These are phyloP conservation scores for Metschnikowia gelsemii DNA, from an alignment of 805 yeast species.

Conservation along the genomic window DNA sequence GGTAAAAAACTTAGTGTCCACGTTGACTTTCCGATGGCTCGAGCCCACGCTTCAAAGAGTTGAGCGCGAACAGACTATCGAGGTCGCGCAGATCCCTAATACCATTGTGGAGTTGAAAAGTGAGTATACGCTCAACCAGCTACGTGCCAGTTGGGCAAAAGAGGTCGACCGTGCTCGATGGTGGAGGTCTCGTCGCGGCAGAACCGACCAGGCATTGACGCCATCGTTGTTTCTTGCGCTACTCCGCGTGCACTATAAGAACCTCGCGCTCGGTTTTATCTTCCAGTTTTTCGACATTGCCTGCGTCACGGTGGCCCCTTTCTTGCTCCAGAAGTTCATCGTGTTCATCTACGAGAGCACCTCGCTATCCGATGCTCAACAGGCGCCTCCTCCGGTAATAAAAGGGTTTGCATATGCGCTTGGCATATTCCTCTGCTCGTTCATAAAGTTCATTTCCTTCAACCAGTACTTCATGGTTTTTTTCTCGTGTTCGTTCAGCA, in stretches of 20 bases:
- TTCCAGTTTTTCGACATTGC: slow-evolving; percentile 26
- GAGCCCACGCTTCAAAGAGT: slow-evolving; percentile 28
- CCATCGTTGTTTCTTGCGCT: slow-evolving; percentile 25
- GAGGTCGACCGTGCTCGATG: slow-evolving; percentile 19
- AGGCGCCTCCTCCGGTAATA: slow-evolving; percentile 38
- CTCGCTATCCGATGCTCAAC: slow-evolving; percentile 9
- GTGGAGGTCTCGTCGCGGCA: slow-evolving; percentile 21
- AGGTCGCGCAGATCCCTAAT: slow-evolving; percentile 20
- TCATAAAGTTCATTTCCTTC: slow-evolving; percentile 21
- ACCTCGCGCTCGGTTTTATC: slow-evolving; percentile 12
- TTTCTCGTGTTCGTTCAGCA: slow-evolving; percentile 21
- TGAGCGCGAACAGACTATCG: slow-evolving; percentile 25
- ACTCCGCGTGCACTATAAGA: slow-evolving; percentile 15
- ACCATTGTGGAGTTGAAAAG: slow-evolving; percentile 17
- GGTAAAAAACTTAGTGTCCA: slow-evolving; percentile 24
- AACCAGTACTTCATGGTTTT: slow-evolving; percentile 22
- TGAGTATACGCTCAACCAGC: slow-evolving; percentile 14
- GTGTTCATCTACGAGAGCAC: slow-evolving; percentile 23
- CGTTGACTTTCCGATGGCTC: slow-evolving; percentile 29
- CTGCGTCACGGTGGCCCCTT: slow-evolving; percentile 28
- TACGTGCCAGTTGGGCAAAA: slow-evolving; percentile 23
- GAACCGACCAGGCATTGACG: slow-evolving; percentile 16
- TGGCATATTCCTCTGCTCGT: slow-evolving; percentile 51
- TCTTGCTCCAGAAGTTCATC: slow-evolving; percentile 31
- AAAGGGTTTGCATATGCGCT: slow-evolving; percentile 78